Base-by-base conservation (phyloP, 2,329 filamentous ascomycete genomes). In the Aaosphaeria pasadenensis region DNA sequence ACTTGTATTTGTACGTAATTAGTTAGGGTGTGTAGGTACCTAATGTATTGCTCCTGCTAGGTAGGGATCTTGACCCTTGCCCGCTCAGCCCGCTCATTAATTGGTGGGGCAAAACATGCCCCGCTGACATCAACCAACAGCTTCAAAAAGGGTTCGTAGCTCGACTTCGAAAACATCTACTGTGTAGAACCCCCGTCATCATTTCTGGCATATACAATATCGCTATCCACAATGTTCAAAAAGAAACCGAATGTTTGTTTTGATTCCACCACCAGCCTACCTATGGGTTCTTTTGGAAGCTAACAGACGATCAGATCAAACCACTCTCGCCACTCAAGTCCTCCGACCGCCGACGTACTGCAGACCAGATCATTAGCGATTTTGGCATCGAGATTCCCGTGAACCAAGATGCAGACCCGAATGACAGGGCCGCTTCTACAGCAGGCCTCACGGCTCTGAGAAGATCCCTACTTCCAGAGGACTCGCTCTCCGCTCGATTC, bases 321-420 rank as follows among this genome's bases (percentile, higher is more conserved):
- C 81, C 84, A 13, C 73, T 85, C 9, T 77, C 84, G 4, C 83
- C 85, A 38, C 71, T 88, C 45, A 80, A 85, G 46, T 86, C 84
- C 5, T 87, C 84, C 2, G 85, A 87, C 59, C 78, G 85, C 50
- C 77, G 85, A 49, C 84, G 81, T 57, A 80, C 84, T 33, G 84
- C 84, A 43, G 83, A 87, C 59, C 78, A 84, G 55, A 85, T 88
- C 57, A 86, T 87, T 60, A 67, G 76, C 53, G 80, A 84, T 57
- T 85, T 84, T 60, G 69, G 74, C 33, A 75, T 85, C 50, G 62
- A 74, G 36, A 60, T 80, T 1, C 76, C 77, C 6, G 59, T 58
- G 9, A 36, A 36, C 33, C 7, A 9, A n/a, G 56, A 68, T 39
- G 47, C 66, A 32, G 66, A 69, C 4, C 51, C 72, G 7, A 69